Evolutionary conservation across 768 basidiomycete species (phyloP), one percentile per base, ranked within the genome.

Genomic region (Tylopilus intermedius): DNA sequence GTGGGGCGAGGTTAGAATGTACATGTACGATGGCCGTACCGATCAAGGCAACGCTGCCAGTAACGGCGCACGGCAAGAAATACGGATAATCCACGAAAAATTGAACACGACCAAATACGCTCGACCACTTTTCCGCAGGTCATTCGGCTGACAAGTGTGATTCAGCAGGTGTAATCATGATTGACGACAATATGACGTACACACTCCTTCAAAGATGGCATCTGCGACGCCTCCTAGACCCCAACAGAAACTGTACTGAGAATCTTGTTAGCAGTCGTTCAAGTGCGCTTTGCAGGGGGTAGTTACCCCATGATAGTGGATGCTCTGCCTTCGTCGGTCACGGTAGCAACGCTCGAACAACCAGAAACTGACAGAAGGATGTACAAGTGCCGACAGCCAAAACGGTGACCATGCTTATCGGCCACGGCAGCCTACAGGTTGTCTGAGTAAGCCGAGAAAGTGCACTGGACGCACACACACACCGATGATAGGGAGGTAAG

Each of bases 241-340:
- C 95, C 95, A 96, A 60, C 86, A 90, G 68, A 95, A 96, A 8
- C 88, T 91, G 51, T 3, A 50, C 45, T 53, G 32, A 40, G 39
- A 21, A 35, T 5, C 8, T 2, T 29, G 30, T 62, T 14, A 59
- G 53, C 24, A 21, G 21, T 6, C 7, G 15, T 30, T 29, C 22
- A 46, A 46, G 57, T 11, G 39, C 42, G 39, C 38, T 29, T 24
- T 50, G 48, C 43, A 39, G 18, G 44, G 53, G 8, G 4, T 37
- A 24, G 13, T 41, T 59, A 88, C 82, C 94, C 94, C 44, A 97
- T 75, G 52, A 94, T 88, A 42, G 94, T 91, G 68, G 97, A 98
- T 22, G 95, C 96, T 60, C 92, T 79, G 24, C 89, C 89, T 70
- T 97, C 94, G 69, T 99, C 98, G 47, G 96, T 94, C 53, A 99